These are phyloP conservation scores for Fusarium sp. DNA, from an alignment of 2,329 filamentous ascomycete genomes.

Conservation along the genomic window DNA sequence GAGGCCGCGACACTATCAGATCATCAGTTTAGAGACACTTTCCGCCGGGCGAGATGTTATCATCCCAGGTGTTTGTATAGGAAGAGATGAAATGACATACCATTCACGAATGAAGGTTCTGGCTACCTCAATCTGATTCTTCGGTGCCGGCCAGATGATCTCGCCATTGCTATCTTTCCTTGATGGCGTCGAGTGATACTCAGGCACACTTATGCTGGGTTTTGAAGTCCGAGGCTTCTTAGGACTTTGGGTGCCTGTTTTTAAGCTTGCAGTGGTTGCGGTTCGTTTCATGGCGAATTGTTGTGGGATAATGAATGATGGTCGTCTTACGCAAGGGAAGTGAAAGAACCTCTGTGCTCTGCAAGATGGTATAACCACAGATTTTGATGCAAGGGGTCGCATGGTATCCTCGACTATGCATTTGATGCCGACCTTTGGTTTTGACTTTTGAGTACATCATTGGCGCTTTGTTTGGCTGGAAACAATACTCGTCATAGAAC, in stretches of 20 bases:
- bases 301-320: not conserved
- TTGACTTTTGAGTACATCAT: not conserved
- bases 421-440: not conserved
- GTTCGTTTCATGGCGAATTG: slow-evolving; percentile 25
- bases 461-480: not conserved
- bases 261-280: not conserved
- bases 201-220: not conserved
- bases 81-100: slow-evolving; percentile 53
- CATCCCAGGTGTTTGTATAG: not conserved
- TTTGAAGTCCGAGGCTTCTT: slow-evolving; percentile 17
- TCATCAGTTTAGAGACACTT: slow-evolving; percentile 17
- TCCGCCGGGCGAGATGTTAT: too few relatives aligned
- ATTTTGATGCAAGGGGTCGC: not conserved
- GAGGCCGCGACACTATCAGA: slow-evolving; percentile 10
- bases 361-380: accelerated
- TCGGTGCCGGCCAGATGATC: slow-evolving; percentile 73
- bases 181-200: slow-evolving; percentile 32
- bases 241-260: not conserved
- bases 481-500: slow-evolving; percentile 29
- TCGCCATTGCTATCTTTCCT: slow-evolving; percentile 58
- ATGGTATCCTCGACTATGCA: not conserved
- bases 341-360: accelerated
- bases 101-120: slow-evolving; percentile 70
- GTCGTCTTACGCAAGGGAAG: accelerated
- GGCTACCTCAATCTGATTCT: slow-evolving; percentile 66